These are phyloP conservation scores for Triglochin maritima DNA, from an alignment of 106 monocot genomes.

Conservation along the genomic window DNA sequence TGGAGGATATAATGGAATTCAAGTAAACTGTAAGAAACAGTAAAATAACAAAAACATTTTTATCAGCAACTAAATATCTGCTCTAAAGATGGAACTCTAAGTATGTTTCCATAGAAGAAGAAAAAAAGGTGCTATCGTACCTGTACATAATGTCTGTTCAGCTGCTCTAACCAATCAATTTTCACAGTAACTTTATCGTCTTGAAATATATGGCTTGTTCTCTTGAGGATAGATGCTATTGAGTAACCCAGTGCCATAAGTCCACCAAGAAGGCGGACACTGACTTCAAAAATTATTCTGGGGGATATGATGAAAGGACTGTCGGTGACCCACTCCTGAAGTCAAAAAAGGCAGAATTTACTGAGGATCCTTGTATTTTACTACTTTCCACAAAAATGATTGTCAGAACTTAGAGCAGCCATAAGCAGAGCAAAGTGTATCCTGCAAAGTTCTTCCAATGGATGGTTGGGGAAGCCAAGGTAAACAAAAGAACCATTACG, in stretches of 20 bases:
- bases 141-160: slow-evolving; percentile 79
- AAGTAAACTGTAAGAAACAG: too few relatives aligned
- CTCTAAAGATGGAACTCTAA: too few relatives aligned
- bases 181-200: slow-evolving; percentile 74
- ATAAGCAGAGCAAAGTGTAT: too few relatives aligned
- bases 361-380: neutral
- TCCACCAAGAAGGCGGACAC: slow-evolving; percentile 95
- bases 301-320: slow-evolving; percentile 96
- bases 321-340: slow-evolving; percentile 97
- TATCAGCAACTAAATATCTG: too few relatives aligned
- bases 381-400: neutral
- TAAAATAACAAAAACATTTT: too few relatives aligned
- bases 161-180: slow-evolving; percentile 95
- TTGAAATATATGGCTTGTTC: slow-evolving; percentile 77
- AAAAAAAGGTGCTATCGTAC: slow-evolving; percentile 14
- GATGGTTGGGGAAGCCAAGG: too few relatives aligned
- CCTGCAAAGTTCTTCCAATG: too few relatives aligned
- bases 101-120: too few relatives aligned
- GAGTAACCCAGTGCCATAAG: slow-evolving; percentile 95
- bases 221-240: slow-evolving; percentile 87
- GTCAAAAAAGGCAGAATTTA: neutral
- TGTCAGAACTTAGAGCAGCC: too few relatives aligned
- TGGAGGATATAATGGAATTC: too few relatives aligned
- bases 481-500: too few relatives aligned
- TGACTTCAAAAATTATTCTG: slow-evolving; percentile 95